These are phyloP conservation scores for Russula olivacea DNA, from an alignment of 768 basidiomycete species.

Conservation along the genomic window DNA sequence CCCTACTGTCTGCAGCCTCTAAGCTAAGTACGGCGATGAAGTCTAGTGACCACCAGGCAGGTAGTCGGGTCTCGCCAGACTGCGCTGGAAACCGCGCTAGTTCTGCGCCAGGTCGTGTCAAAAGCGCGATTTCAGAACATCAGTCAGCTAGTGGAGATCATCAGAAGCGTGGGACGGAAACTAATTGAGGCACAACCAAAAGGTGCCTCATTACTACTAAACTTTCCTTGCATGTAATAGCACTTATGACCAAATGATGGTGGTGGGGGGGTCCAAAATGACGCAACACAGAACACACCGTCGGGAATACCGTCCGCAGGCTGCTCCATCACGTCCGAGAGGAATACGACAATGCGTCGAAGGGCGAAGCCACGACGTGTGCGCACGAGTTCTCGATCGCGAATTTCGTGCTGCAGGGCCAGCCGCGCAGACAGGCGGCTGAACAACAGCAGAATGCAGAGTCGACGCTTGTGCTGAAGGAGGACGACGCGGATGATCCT, in stretches of 20 bases:
- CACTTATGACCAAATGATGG: conserved; percentile 11
- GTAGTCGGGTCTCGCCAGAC: conserved; percentile 86
- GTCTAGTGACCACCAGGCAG: conserved; percentile 49
- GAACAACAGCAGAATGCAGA: conserved; percentile 44
- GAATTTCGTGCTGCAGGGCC: conserved; percentile 77
- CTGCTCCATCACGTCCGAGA: conserved; percentile 92
- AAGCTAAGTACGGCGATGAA: conserved; percentile 15
- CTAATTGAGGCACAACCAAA: conserved; percentile 92
- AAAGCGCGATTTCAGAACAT: conserved; percentile 82
- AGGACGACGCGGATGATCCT: conserved; percentile 69
- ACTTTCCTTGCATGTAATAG: neutral
- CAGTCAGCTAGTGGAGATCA: conserved; percentile 73
- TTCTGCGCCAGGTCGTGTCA: conserved; percentile 85
- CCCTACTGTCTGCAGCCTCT: conserved; percentile 22
- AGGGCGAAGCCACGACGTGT: conserved; percentile 38
- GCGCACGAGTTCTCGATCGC: conserved; percentile 60
- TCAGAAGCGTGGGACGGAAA: conserved; percentile 71
- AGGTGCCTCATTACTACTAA: conserved; percentile 44
- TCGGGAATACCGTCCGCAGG: conserved; percentile 91
- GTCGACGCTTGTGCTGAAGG: conserved; percentile 51
- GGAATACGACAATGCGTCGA: conserved; percentile 81
- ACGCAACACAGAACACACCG: conserved; percentile 68
- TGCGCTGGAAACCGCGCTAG: conserved; percentile 82
- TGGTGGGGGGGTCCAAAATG: neutral
- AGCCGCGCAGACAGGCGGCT: conserved; percentile 47